Base-by-base conservation (phyloP, 2,329 filamentous ascomycete genomes). In the Scytalidium sp. region DNA sequence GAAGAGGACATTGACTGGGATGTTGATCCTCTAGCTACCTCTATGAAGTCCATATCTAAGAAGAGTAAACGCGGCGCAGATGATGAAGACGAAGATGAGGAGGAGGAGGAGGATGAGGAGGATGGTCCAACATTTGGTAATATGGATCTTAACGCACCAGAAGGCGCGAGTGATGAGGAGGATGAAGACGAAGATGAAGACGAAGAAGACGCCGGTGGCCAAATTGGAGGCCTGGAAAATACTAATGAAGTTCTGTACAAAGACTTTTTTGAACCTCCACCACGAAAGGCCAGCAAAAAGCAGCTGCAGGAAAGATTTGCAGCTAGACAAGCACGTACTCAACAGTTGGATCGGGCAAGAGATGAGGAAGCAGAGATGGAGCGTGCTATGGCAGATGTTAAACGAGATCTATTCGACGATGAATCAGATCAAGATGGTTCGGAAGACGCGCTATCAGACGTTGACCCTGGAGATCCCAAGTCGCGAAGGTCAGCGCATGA, bases 1-100 rank as follows among this genome's bases (percentile, higher is more conserved):
- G 90, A 95, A 43, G 90, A 95, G 57, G 86, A 91, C 15, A 73
- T 97, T 49, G 87, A 97, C 66, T 99, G 91, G 90, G 84, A 88
- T 60, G 79, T 81, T 2, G 85, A 97, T 65, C 92, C 90, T 1
- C 71, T 89, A 46, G 67, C 75, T 9, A 57, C 67, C n/a, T 60
- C 64, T 25, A 58, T 56, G 42, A 51, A 61, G 50, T 23, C 61
- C 49, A 45, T 41, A 21, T 60, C 62, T 27, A 63, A 51, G 53
- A 64, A 60, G 25, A 68, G 60, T 56, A 60, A 50, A 53, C n/a
- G 64, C 20, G 56, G 61, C 41, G 58, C 67, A 48, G 50, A 64
- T 39, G 61, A 60, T 50, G 69, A 70, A 27, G 65, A 66, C 10
- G 66, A 64, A 6, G 69, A 70, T 6, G 69, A 69, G 5, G 65